phyloP scores from a whole-genome alignment of 306 rosid species.

The Quercus robur region DNA sequence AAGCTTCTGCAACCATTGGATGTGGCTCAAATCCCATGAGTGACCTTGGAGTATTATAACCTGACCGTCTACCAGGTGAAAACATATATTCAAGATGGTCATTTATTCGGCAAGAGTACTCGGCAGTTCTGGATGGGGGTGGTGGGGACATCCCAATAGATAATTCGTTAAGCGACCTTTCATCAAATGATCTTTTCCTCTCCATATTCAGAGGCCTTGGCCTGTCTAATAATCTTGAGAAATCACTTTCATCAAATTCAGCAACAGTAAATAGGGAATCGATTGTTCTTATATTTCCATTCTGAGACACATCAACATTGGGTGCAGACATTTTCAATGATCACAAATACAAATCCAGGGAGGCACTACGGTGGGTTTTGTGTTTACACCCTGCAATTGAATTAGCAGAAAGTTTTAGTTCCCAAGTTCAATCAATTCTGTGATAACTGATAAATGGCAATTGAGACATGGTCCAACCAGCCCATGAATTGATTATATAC shows the following conservation, averaged over 20 bases:
- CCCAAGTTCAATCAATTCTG: neutral
- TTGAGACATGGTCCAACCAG: neutral
- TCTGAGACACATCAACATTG: conserved; percentile 35
- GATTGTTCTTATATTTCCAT: conserved; percentile 32
- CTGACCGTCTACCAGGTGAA: conserved; percentile 50
- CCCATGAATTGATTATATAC: neutral
- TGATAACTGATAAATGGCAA: neutral
- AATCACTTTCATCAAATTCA: conserved; percentile 50
- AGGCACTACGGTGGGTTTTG: conserved; percentile 7
- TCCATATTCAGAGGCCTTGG: conserved; percentile 67
- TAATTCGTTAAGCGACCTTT: conserved; percentile 59
- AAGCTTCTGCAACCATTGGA: conserved; percentile 61
- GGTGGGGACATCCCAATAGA: conserved; percentile 50
- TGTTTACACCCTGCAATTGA: conserved; percentile 40
- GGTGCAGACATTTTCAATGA: conserved; percentile 27
- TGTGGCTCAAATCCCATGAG: conserved; percentile 39
- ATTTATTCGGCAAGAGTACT: conserved; percentile 26
- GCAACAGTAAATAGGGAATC: conserved; percentile 25
- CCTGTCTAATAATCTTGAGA: conserved; percentile 56
- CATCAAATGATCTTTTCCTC: conserved; percentile 72
- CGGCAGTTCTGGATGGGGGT: conserved; percentile 29
- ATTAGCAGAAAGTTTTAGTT: neutral
- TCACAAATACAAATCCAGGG: neutral
- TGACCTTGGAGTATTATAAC: conserved; percentile 51
- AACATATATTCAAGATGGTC: conserved; percentile 38